Conservation (phyloP, 352 stramenopile genomes). For the Globisporangium viniferum region DNA sequence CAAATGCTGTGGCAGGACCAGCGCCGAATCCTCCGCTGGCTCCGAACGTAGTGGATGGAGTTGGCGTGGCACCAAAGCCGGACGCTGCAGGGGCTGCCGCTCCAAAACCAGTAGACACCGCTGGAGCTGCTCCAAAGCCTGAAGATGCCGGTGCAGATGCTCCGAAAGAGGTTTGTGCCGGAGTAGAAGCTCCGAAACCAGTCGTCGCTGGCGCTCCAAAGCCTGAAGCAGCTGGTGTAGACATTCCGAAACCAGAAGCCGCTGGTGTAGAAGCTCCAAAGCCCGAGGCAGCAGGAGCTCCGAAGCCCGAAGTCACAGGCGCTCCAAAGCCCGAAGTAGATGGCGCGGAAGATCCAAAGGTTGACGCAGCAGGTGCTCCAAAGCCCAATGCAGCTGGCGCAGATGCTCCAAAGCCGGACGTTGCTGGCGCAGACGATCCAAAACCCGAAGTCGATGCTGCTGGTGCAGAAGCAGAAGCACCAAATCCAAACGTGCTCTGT, state of each 20-base stretch:
- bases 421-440: constrained; percentile 17
- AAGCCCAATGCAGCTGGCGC: constrained; percentile 36
- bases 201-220: constrained; percentile 13
- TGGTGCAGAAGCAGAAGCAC: background rate
- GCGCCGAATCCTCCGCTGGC: background rate
- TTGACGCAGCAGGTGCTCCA: constrained; percentile 16
- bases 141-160: constrained; percentile 9
- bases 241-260: constrained; percentile 22
- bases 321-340: constrained; percentile 36
- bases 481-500: constrained; percentile 3
- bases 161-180: constrained; percentile 2
- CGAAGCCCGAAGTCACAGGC: constrained; percentile 17
- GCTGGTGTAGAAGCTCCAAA: constrained; percentile 17
- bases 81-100: constrained; percentile 17
- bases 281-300: constrained; percentile 14
- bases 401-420: constrained; percentile 47
- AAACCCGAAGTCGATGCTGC: constrained; percentile 27
- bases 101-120: constrained; percentile 24
- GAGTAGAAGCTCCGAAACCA: constrained; percentile 10
- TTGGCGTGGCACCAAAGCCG: constrained; percentile 30
- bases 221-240: constrained; percentile 9
- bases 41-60: constrained; percentile 16
- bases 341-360: constrained; percentile 19
- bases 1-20: constrained; percentile 14
- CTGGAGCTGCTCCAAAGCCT: constrained; percentile 13